Base-by-base conservation (phyloP, 768 basidiomycete genomes). In the Trichaptum fuscoviolaceum region DNA sequence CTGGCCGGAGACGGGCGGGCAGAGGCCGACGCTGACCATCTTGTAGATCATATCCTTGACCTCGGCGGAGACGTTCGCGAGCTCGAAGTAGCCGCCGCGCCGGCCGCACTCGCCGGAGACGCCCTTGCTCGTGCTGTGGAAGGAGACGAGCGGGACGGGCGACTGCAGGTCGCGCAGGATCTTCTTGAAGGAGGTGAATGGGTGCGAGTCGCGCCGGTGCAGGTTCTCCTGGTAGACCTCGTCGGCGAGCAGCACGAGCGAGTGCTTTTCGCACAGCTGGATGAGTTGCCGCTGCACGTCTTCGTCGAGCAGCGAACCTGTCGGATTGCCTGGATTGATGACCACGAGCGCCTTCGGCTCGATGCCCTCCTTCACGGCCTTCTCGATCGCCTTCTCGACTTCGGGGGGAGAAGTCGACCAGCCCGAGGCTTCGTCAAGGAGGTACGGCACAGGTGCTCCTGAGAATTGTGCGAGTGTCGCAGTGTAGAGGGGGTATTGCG, bases 251-350 rank as follows among this genome's bases (percentile, higher is more conserved):
- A 99, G 86, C 24, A 96, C 90, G 66, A 99, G 87, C 7, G 82
- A 81, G 78, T 98, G 81, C 70, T 91, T 82, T 74, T 95, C 92
- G 78, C 95, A 96, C 10, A 99, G 77, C 27, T 86, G 78, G n/a
- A 97, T 87, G 66, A 99, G 84, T 62, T 84, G 79, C 66, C 83
- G 79, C 82, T 95, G 92, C 24, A 91, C 92, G 30, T 76, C 69
- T 66, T 85, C 81, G 69, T 88, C 84, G 12, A 99, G 85, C 63
- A 96, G 83, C 4, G 90, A 86, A 57, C 96, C 97, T 0, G 97
- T 99, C 24, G 97, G 96, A 79, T 99, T 99, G 25, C 96, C 96
- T 0, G 96, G 96, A 81, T 99, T 99, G 83, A 99, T 99, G 72
- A 99, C 86, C 68, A 99, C 96, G 66, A 99, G 85, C 6, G 91